Evolutionary conservation across 805 yeast species (phyloP), one percentile per base, ranked within the genome.

Genomic region (Candida ascalaphidarum): DNA sequence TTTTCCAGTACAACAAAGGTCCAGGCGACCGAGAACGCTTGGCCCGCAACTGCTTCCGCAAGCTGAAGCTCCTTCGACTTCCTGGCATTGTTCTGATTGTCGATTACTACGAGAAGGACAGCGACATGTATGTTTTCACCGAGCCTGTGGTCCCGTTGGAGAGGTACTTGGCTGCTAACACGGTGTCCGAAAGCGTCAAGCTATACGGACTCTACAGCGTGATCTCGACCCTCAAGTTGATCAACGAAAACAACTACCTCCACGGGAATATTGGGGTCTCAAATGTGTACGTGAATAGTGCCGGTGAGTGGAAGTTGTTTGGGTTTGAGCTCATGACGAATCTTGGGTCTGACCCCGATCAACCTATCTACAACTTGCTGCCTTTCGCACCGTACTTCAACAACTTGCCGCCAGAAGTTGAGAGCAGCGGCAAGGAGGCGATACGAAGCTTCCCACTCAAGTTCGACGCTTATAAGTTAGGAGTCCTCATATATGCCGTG

Each of bases 271-370:
- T 84, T 9, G 64, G 70, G 33, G 26, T 48, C 8, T 61, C 69
- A 22, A 70, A 81, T 1, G 66, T 88, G 1, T 86, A 59, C 47
- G 75, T 83, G 11, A 79, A 71, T 30, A 28, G 30, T 9, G 68
- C 64, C 17, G 95, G 96, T 10, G 94, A 81, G 44, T 84, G 95
- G 89, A 78, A 74, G 34, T 48, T 88, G 16, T 81, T 81, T 33
- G 95, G 95, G 1, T 75, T 86, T 43, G 96, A 88, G 50, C 50
- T 78, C 1, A 53, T 74, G 20, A 65, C 79, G 2, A 68, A 61
- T 30, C 47, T 68, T 23, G 57, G 40, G 7, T 58, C 68, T 4
- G 76, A 63, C 36, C 65, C 67, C 12, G 65, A 66, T 12, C 61
- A 54, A 27, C 66, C 68, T 13, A 46, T 56, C 8, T 68, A 61